Conservation (phyloP, 2,329 filamentous ascomycete genomes). For the Neopestalotiopsis clavispora region DNA sequence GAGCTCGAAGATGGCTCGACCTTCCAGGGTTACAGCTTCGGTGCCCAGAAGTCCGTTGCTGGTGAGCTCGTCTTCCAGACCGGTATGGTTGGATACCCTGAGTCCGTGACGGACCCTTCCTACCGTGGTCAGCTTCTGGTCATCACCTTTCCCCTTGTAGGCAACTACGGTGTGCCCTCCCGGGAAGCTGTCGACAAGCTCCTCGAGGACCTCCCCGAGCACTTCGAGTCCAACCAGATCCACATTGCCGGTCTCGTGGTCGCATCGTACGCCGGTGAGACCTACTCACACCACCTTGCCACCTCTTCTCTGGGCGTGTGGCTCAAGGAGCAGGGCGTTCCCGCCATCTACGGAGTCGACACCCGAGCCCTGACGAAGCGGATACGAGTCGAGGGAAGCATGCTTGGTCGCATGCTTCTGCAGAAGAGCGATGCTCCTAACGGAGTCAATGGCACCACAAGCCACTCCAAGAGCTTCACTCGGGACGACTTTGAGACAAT, state of each 20-base stretch:
- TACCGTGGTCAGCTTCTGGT: conserved; percentile 94
- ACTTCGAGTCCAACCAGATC: conserved; percentile 93
- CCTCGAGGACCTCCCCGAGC: conserved; percentile 81
- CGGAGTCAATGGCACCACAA: conserved; percentile 43
- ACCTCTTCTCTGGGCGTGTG: conserved; percentile 88
- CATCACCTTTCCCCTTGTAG: conserved; percentile 92
- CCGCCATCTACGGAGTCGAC: conserved; percentile 94
- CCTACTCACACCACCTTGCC: conserved; percentile 94
- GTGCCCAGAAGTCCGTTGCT: conserved; percentile 89
- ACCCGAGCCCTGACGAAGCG: conserved; percentile 92
- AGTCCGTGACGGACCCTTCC: conserved; percentile 87
- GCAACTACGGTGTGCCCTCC: conserved; percentile 96
- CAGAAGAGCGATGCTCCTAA: conserved; percentile 61
- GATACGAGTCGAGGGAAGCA: conserved; percentile 92
- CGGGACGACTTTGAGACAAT: conserved; percentile 69
- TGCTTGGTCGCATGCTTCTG: conserved; percentile 89
- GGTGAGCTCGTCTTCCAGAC: conserved; percentile 99
- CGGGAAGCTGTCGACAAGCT: conserved; percentile 84
- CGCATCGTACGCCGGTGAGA: conserved; percentile 90
- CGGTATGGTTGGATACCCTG: conserved; percentile 98
- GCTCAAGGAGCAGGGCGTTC: conserved; percentile 94
- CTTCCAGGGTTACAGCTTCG: conserved; percentile 96
- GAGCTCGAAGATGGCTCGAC: conserved; percentile 91
- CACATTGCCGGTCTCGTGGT: conserved; percentile 92
- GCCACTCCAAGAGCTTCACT: conserved; percentile 50